Evolutionary conservation across 2,329 filamentous ascomycete species (phyloP), one percentile per base, ranked within the genome.

Genomic region (Botrytis squamosa): DNA sequence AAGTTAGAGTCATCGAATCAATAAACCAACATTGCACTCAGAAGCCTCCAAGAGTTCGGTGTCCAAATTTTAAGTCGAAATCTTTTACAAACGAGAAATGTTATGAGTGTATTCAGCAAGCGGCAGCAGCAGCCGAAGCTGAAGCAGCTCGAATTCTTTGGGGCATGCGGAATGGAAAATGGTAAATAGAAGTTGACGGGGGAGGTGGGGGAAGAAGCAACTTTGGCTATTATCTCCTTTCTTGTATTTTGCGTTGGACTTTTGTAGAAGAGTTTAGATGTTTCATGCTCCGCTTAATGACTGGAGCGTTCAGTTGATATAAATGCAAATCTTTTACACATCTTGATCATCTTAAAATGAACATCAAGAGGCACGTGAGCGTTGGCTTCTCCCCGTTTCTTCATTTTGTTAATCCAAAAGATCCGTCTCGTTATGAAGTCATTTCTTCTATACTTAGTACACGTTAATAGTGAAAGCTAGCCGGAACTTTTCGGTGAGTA

Each of bases 1-100:
- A n/a, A n/a, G 5, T n/a, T n/a, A n/a, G 25, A 1, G 0, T n/a
- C 25, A 16, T 55, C 12, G 25, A 16, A 55, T n/a, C 4, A 3
- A 16, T 14, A 2, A 16, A 10, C 0, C 4, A 16, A n/a, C 0
- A 55, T 14, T 55, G 49, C 49, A 1, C 10, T 2, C 22, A 52
- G 25, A n/a, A 52, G 10, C 49, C 22, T 52, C 49, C 49, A 52
- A n/a, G 22, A 52, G 4, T 0, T 12, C 49, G 1, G 10, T 52
- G 49, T n/a, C 25, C 49, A n/a, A 5, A 14, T 0, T 52, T n/a
- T 6, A 0, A 14, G 49, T 14, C 9, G 49, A n/a, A 52, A 1
- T 1, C 1, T 25, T n/a, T 6, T 52, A 1, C 2, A 12, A 52
- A 14, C 25, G 14, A 42, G 40, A 14, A 6, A 52, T 52, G 4